Percentiles rank a stretch among this genome's conserved stretches.
phyloP scores from a whole-genome alignment of 192 early-diverging fungal species.

The Backusella macrospora region DNA sequence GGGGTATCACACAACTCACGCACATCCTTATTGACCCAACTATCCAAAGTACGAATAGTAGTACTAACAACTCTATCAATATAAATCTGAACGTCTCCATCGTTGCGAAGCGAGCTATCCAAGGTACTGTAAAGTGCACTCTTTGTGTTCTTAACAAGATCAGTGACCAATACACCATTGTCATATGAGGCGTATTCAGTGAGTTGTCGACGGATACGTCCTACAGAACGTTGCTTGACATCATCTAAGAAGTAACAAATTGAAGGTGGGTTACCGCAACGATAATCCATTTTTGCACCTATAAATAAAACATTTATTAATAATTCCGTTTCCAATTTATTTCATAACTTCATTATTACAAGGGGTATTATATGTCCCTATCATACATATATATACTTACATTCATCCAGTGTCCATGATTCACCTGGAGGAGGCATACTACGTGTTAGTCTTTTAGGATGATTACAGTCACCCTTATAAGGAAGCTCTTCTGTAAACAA shows the following conservation, averaged over 20 bases:
- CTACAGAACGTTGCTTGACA: slow-evolving; percentile 35
- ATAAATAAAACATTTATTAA: slow-evolving; percentile 1
- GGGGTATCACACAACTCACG: slow-evolving; percentile 24
- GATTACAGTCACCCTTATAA: slow-evolving; percentile 63
- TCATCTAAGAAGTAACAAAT: slow-evolving; percentile 55
- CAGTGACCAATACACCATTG: slow-evolving; percentile 32
- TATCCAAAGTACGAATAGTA: slow-evolving; percentile 21
- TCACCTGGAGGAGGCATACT: slow-evolving; percentile 50
- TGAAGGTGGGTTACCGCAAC: slow-evolving; percentile 63
- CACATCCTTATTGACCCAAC: slow-evolving; percentile 31
- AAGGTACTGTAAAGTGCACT: slow-evolving; percentile 24
- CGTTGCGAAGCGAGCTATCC: slow-evolving; percentile 25
- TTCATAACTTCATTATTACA: background rate
- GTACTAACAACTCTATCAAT: slow-evolving; percentile 28
- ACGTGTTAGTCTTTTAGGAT: slow-evolving; percentile 45
- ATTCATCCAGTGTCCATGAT: slow-evolving; percentile 55
- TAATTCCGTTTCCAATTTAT: background rate
- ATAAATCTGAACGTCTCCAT: slow-evolving; percentile 22
- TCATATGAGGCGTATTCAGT: slow-evolving; percentile 28
- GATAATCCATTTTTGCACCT: slow-evolving; percentile 55
- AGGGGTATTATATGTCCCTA: background rate
- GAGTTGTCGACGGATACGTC: slow-evolving; percentile 31
- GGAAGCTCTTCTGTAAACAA: slow-evolving; percentile 51
- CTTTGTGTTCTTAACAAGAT: slow-evolving; percentile 26
- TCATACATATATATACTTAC: slow-evolving; percentile 23